These are phyloP conservation scores for Angomonas deanei DNA, from an alignment of 208 protist genomes.

Conservation along the genomic window DNA sequence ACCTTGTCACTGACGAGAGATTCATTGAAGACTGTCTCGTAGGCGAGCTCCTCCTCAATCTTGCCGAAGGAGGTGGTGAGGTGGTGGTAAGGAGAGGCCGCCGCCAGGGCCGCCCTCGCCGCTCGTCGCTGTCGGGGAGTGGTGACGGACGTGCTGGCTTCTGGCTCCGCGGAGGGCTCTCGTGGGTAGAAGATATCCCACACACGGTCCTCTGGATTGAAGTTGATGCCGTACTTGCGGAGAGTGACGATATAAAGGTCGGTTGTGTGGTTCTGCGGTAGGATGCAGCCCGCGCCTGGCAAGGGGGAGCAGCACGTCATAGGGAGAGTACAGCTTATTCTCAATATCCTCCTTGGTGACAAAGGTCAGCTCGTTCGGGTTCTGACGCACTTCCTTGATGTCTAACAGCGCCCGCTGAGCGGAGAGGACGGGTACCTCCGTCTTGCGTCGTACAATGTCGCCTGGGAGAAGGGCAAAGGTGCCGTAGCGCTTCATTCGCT, in stretches of 20 bases:
- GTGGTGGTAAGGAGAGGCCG: slow-evolving; percentile 46
- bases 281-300: slow-evolving; percentile 56
- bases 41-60: slow-evolving; percentile 70
- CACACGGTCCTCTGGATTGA: slow-evolving; percentile 71
- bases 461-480: slow-evolving; percentile 78
- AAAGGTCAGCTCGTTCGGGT: slow-evolving; percentile 17
- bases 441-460: slow-evolving; percentile 55
- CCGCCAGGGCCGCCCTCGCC: neutral
- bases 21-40: slow-evolving; percentile 28
- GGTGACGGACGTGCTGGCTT: neutral
- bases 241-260: slow-evolving; percentile 81
- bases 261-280: slow-evolving; percentile 84
- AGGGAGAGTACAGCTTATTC: slow-evolving; percentile 38
- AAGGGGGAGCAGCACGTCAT: slow-evolving; percentile 75
- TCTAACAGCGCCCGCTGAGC: slow-evolving; percentile 8
- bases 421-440: neutral
- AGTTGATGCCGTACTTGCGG: slow-evolving; percentile 67
- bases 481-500: slow-evolving; percentile 80
- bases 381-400: slow-evolving; percentile 2
- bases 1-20: slow-evolving; percentile 8
- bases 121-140: neutral
- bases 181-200: slow-evolving; percentile 68
- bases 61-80: slow-evolving; percentile 57
- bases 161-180: neutral
- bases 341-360: slow-evolving; percentile 48